These are phyloP conservation scores for Hypseocharis bilobata DNA, from an alignment of 441 rosid species.

Conservation along the genomic window DNA sequence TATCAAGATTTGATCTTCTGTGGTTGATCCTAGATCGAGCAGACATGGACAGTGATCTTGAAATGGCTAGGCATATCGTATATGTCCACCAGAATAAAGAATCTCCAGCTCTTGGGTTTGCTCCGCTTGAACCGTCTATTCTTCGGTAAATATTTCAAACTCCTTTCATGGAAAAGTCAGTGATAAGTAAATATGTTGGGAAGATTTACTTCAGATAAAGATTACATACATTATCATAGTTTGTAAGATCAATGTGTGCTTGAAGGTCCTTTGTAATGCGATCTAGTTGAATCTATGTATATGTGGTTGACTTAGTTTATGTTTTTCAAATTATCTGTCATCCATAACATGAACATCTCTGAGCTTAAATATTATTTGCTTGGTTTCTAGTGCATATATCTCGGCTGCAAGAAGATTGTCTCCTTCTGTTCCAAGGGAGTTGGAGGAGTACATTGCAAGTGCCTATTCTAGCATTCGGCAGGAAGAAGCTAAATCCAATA, in stretches of 20 bases:
- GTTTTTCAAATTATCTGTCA: background rate
- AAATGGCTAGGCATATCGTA: constrained; percentile 89
- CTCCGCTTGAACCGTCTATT: constrained; percentile 77
- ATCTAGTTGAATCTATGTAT: too few species aligned
- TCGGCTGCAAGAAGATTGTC: constrained; percentile 88
- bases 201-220: background rate
- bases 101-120: constrained; percentile 88
- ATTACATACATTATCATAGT: background rate
- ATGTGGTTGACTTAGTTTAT: too few species aligned
- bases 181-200: background rate
- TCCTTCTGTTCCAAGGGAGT: constrained; percentile 71
- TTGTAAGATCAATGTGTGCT: background rate
- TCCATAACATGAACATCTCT: constrained; percentile 3
- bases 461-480: constrained; percentile 90
- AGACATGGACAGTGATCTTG: constrained; percentile 95
- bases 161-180: constrained; percentile 6
- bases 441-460: constrained; percentile 88
- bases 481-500: constrained; percentile 84
- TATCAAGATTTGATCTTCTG: constrained; percentile 89
- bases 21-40: constrained; percentile 98
- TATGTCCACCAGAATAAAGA: constrained; percentile 84
- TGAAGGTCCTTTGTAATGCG: too few species aligned
- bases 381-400: constrained; percentile 65
- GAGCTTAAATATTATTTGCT: constrained; percentile 5
- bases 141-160: constrained; percentile 51